A percentile compares a stretch with the other conserved stretches of the same genome.
phyloP scores from a whole-genome alignment of 331 rosid genomes.

The Quercus phellos region DNA sequence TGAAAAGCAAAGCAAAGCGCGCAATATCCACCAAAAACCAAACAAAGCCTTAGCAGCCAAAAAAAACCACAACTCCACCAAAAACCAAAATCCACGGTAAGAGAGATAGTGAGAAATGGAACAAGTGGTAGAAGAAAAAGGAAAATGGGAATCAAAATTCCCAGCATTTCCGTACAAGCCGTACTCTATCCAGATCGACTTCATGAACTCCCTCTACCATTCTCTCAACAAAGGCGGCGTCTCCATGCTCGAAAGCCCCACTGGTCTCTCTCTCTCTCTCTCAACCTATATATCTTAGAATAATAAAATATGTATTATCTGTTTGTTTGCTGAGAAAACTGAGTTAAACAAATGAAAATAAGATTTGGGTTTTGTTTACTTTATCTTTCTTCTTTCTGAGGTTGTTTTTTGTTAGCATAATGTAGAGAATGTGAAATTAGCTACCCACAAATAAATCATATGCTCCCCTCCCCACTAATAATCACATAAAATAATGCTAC shows the following conservation, averaged over 20 bases:
- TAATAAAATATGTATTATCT: not conserved
- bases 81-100: not conserved
- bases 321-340: not conserved
- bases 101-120: not conserved
- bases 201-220: constrained; percentile 68
- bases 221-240: constrained; percentile 70
- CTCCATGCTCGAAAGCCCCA: constrained; percentile 94
- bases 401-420: not conserved
- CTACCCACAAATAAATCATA: too few species aligned
- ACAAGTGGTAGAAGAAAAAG: constrained; percentile 28
- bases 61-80: not conserved
- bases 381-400: not conserved
- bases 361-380: not conserved
- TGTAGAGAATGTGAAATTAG: not conserved
- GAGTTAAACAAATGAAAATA: not conserved
- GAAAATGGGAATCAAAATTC: constrained; percentile 36
- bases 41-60: not conserved
- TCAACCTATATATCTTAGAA: not conserved
- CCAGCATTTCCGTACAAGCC: constrained; percentile 76
- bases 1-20: not conserved
- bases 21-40: not conserved
- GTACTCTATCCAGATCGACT: constrained; percentile 76
- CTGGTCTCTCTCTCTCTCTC: constrained; percentile 33
- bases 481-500: not conserved
- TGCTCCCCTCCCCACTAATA: too few species aligned